Evolutionary conservation across 768 basidiomycete species (phyloP), one percentile per base, ranked within the genome.

Genomic region (Harrya chromipes): DNA sequence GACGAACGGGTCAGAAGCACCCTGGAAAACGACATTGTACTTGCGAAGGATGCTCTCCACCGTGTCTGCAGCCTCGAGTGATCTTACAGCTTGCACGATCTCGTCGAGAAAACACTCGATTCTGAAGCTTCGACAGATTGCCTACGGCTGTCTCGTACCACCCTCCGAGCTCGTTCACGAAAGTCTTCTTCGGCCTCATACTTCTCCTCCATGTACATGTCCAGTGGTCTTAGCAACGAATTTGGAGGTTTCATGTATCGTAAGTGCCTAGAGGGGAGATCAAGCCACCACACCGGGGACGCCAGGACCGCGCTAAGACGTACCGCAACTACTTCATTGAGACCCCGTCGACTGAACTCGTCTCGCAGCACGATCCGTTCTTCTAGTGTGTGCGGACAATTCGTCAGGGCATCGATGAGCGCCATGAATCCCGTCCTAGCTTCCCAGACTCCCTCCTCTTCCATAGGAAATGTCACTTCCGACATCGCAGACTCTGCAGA

Each of bases 131-230:
- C 61, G 11, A 51, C 46, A 4, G 61, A 41, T 31, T 54, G 65
- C n/a, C 53, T 58, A 17, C 51, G 48, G 42, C 54, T 61, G 41
- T 57, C 58, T 41, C 63, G 55, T 36, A 75, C 64, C 31, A 68
- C 61, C 46, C 57, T 69, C n/a, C 66, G 74, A 33, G 80, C 73
- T 31, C 82, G 78, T 54, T 93, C 84, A 34, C 83, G 82, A 68
- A 90, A 77, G 43, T 94, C 89, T 61, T 88, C 84, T 63, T 90
- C 87, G 62, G 95, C 93, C 59, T 94, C 92, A 39, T 85, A 88
- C 57, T 90, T 89, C 65, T 94, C 92, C 54, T 95, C 92, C 0
- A 81, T 78, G 58, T 94, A 95, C 23, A 90, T 76, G 53, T 86
- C 80, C 6, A 94, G 69, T 58, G 94, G 93, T 0, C 76, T 86